Base-by-base conservation (phyloP, 1,284 basidiomycete species). In the Polyporus tsugae region DNA sequence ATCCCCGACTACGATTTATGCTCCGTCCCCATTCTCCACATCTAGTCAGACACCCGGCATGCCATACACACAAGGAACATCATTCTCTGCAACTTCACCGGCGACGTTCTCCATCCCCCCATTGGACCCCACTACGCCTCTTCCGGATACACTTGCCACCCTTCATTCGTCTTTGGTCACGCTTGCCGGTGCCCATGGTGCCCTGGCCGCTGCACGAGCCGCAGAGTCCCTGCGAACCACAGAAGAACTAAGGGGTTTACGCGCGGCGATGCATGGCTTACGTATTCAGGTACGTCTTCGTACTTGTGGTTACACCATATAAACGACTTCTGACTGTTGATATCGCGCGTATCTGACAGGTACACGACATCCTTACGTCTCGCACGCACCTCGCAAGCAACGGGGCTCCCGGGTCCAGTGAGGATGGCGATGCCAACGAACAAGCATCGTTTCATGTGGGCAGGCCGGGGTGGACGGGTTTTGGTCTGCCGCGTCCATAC, bases 241-340 rank as follows among this genome's bases (percentile, higher is more conserved):
- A 63, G 94, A 95, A 73, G 94, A 96, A 76, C 84, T 95, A 36
- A 88, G 89, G 68, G 88, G 89, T 11, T 75, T 96, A 66, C 85
- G 92, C 66, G 91, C 88, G 25, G 90, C 88, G 63, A 85, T 95
- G 57, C 90, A 94, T 70, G 93, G 93, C 0, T 80, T 96, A 69
- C 84, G 94, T 59, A 92, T 95, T 87, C 94, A 95, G 85, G 89
- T 93, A 71, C 36, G 67, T 33, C 29, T 22, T 49, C 36, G 49
- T 41, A 22, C 7, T n/a, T 39, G 38, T 57, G 62, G 42, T 62
- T 19, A 63, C 60, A 33, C 11, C 55, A 58, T 22, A n/a, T 58
- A 58, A 35, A 38, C 35, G 55, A 22, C 58, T 19, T 60, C 58
- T 60, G 58, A 41, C 25, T 36, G 22, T 39, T 42, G 58, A 22